phyloP scores from a whole-genome alignment of 148 eudicot species.

The Cornus florida region DNA sequence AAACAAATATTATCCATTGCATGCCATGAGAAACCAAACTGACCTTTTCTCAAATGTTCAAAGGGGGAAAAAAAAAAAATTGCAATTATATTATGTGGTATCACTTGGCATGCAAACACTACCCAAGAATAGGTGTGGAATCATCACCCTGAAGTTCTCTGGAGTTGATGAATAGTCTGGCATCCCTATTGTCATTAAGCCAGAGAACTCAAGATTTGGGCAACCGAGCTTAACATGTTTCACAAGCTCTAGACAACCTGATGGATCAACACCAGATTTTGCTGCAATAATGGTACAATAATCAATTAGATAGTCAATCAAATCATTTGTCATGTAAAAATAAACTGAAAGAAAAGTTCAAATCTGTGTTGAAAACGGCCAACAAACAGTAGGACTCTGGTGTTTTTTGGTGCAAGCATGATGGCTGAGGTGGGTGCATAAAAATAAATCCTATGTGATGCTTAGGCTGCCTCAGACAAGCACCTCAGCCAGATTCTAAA shows the following conservation, averaged over 20 bases:
- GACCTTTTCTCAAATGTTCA: not conserved
- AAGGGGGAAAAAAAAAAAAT: not conserved
- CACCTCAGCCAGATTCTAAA: not conserved
- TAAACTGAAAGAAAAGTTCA: not conserved
- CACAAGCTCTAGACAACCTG: conserved; percentile 75
- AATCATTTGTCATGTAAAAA: not conserved
- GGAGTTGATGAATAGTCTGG: conserved; percentile 93
- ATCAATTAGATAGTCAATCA: too few relatives aligned
- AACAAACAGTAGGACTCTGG: not conserved
- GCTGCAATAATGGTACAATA: conserved; percentile 50
- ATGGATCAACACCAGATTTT: conserved; percentile 86
- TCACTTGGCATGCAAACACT: not conserved
- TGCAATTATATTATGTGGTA: not conserved
- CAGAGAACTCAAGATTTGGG: conserved; percentile 76
- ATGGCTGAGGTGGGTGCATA: not conserved
- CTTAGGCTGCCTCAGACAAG: not conserved
- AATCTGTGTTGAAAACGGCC: not conserved
- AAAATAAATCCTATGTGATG: not conserved
- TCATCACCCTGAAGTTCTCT: conserved; percentile 78
- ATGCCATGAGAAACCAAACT: not conserved
- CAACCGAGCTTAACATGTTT: conserved; percentile 72
- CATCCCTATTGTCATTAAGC: conserved; percentile 98
- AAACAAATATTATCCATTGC: not conserved
- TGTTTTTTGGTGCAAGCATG: not conserved
- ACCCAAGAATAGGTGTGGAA: not conserved